Evolutionary conservation across 2,329 filamentous ascomycete genomes (phyloP).

Genomic region (Monilinia vaccinii-corymbosi): DNA sequence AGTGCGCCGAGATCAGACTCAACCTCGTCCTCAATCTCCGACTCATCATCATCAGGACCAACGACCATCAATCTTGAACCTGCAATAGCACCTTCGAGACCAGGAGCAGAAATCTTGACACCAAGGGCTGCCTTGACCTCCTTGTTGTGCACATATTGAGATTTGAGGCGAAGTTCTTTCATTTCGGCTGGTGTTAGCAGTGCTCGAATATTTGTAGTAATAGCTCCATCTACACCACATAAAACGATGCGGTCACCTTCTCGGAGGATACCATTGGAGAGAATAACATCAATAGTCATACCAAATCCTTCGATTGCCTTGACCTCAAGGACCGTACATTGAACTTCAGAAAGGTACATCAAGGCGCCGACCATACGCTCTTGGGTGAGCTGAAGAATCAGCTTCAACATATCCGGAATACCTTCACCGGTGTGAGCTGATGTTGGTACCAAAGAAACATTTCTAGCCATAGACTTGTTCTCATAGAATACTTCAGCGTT

Average conservation of each 20-base stretch:
- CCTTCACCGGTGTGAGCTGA: constrained; percentile 98
- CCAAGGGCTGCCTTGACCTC: constrained; percentile 96
- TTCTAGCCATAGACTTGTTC: constrained; percentile 93
- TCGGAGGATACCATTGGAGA: constrained; percentile 88
- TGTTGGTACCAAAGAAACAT: constrained; percentile 92
- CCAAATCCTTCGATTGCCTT: constrained; percentile 98
- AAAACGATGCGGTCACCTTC: constrained; percentile 93
- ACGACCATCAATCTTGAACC: constrained; percentile 92
- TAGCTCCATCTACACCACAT: constrained; percentile 93
- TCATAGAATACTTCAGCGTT: constrained; percentile 95
- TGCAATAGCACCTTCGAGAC: constrained; percentile 90
- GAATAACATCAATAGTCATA: constrained; percentile 94
- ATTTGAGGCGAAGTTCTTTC: constrained; percentile 91
- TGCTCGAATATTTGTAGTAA: constrained; percentile 90
- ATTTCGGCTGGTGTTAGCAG: constrained; percentile 87
- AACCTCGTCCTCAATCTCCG: constrained; percentile 92
- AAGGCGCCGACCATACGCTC: constrained; percentile 94
- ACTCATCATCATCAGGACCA: constrained; percentile 90
- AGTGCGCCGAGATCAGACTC: constrained; percentile 89
- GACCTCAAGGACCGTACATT: constrained; percentile 95
- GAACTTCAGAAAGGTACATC: constrained; percentile 97
- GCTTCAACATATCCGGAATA: constrained; percentile 97
- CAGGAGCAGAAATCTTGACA: constrained; percentile 97
- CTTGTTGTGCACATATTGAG: constrained; percentile 96
- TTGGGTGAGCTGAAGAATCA: constrained; percentile 84